Evolutionary conservation across 768 basidiomycete species (phyloP), one percentile per base, ranked within the genome.

Genomic region (Megacollybia marginata): DNA sequence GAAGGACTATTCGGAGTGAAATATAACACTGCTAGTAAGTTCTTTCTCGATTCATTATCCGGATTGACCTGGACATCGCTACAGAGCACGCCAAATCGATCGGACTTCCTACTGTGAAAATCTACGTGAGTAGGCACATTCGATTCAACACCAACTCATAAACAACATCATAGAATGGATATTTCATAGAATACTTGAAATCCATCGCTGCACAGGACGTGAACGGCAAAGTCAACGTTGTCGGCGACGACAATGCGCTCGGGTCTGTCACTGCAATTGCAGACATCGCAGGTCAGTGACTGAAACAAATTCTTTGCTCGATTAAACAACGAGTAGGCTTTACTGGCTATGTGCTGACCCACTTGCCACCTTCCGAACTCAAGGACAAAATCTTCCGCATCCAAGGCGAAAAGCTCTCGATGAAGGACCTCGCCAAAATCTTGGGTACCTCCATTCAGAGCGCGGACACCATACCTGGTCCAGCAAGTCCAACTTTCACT

Each of bases 311-410:
- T 16, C 10, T 31, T 13, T 15, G 11, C 23, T 5, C 5, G 5
- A 16, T 11, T 44, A 5, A 13, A 19, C 15, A 5, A 13, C 15
- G 44, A 4, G 28, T 19, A 67, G 65, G 66, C 28, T 68, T 65
- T 19, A 35, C 58, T 16, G 65, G 57, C n/a, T 54, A 66, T 19
- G 45, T 62, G 44, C 60, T 68, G 43, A 66, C 63, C 9, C 55
- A 58, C 5, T 45, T 68, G 5, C 61, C 65, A 2, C 23, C 51
- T 0, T 46, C 54, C 13, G 52, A 56, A 28, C 57, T 66, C n/a
- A 55, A 58, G 9, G 46, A 68, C 40, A 53, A 49, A 2, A 65
- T 62, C 3, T 66, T 66, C 56, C 65, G 65, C 34, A 60, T 68
- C 23, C 50, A 68, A 47, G 66, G 65, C 9, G 59, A 66, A 33